Base-by-base conservation (phyloP, 768 basidiomycete genomes). In the Gelatoporia subvermispora region DNA sequence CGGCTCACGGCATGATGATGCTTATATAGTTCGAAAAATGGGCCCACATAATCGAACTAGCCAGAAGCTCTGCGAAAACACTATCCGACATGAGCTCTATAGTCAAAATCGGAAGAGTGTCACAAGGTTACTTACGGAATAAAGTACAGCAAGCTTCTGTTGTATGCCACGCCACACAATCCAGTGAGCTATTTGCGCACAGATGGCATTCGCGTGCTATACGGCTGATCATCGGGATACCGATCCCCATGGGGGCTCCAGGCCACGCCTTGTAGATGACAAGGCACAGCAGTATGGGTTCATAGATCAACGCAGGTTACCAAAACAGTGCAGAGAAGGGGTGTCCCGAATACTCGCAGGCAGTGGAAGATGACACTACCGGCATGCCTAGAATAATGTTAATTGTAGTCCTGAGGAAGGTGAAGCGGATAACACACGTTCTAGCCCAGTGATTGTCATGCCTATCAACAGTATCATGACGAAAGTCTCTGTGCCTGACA, bases 301-400 rank as follows among this genome's bases (percentile, higher is more conserved):
- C 62, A 2, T 56, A 51, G n/a, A 62, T 40, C 5, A 63, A 44
- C 3, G 53, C 59, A 35, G 62, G 60, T 4, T 55, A 50, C 59
- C 60, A 63, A 44, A 63, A 60, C 1, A 60, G 45, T 2, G 60
- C 53, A 1, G 62, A 56, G 35, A 60, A 46, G 11, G 56, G 41
- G 13, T 62, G 40, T 3, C 52, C 57, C n/a, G 49, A 41, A 40
- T 60, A 62, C 15, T 44, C 46, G 43, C 62, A 63, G 10, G 60
- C 62, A 1, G 46, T 56, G 16, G 56, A 41, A 2, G 61, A 56
- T 1, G 61, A 58, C 16, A 54, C 36, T 15, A 63, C 46, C 3
- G 60, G 56, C 7, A 61, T 43, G 20, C 21, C 61, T 63, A 28
- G 10, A 36, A 43, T 34, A 16, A 35, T 8, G 4, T 10, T 5